Percentiles rank a stretch among this genome's conserved stretches.
phyloP scores from a whole-genome alignment of 2,329 filamentous ascomycete genomes.

The Fusarium tricinctum region DNA sequence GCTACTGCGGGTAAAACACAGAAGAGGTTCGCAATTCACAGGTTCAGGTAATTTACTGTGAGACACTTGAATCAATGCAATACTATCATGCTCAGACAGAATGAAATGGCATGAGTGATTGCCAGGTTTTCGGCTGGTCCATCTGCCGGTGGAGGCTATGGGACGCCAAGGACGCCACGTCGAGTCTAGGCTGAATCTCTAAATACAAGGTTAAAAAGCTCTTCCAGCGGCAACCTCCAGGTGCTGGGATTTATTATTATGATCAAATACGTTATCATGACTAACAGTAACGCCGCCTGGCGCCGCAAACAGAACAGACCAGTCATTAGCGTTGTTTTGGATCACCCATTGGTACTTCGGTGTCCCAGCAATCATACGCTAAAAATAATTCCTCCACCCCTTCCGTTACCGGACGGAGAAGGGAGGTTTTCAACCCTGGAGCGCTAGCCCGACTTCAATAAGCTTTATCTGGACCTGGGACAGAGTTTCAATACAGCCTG shows the following conservation, averaged over 20 bases:
- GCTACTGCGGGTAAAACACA: too few relatives aligned
- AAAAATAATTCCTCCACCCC: slow-evolving; percentile 72
- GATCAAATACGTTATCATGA: slow-evolving; percentile 59
- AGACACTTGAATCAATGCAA: too few relatives aligned
- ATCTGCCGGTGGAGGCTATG: too few relatives aligned
- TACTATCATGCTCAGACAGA: too few relatives aligned
- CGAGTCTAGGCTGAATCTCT: slow-evolving; percentile 14
- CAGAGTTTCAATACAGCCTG: slow-evolving; percentile 68
- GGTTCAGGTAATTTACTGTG: too few relatives aligned
- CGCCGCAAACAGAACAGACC: slow-evolving; percentile 10
- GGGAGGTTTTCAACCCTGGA: slow-evolving; percentile 68
- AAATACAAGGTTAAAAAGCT: slow-evolving; percentile 34
- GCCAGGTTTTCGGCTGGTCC: too few relatives aligned
- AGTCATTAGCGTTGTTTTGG: slow-evolving; percentile 66
- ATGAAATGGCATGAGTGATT: too few relatives aligned
- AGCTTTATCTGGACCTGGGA: slow-evolving; percentile 10
- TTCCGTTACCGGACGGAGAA: slow-evolving; percentile 69
- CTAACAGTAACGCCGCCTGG: slow-evolving; percentile 68
- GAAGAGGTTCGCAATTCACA: too few relatives aligned
- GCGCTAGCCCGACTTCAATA: neutral
- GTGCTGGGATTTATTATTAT: slow-evolving; percentile 70
- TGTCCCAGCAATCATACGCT: slow-evolving; percentile 87
- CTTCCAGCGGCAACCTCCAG: slow-evolving; percentile 47
- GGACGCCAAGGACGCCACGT: too few relatives aligned
- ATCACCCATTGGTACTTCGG: slow-evolving; percentile 75